Evolutionary conservation across 2,329 filamentous ascomycete genomes (phyloP).

Genomic region (Colletotrichum acutatum): DNA sequence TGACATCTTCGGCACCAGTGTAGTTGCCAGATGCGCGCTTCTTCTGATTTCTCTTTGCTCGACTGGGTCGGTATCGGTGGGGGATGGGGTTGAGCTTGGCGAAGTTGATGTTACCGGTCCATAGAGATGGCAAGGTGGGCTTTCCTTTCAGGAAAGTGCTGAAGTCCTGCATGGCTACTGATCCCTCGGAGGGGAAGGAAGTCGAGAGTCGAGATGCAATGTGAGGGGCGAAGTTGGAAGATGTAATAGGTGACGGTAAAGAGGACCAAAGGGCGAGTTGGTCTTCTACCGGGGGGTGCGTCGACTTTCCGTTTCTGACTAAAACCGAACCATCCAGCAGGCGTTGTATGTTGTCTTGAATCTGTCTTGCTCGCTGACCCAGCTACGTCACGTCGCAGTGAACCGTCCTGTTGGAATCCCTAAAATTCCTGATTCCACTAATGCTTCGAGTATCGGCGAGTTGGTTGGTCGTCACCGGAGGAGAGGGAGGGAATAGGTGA

Average conservation of each 20-base stretch:
- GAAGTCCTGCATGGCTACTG: slow-evolving; percentile 50
- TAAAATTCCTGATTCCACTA: slow-evolving; percentile 1
- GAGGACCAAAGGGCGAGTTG: neutral
- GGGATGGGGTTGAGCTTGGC: slow-evolving; percentile 56
- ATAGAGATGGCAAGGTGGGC: slow-evolving; percentile 50
- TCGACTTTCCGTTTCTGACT: slow-evolving; percentile 20
- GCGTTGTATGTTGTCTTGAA: neutral
- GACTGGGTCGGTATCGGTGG: slow-evolving; percentile 51
- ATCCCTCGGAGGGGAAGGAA: neutral
- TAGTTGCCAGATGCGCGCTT: slow-evolving; percentile 44
- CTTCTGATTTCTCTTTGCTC: slow-evolving; percentile 52
- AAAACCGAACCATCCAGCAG: slow-evolving; percentile 25
- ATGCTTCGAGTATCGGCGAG: neutral
- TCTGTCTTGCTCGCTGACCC: neutral
- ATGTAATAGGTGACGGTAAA: slow-evolving; percentile 2
- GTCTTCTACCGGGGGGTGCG: slow-evolving; percentile 8
- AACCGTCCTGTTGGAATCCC: neutral
- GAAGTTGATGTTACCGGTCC: slow-evolving; percentile 54
- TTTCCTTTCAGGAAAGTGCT: slow-evolving; percentile 51
- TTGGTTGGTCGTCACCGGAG: slow-evolving; percentile 3
- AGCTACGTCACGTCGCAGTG: slow-evolving; percentile 25
- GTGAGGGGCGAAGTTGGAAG: slow-evolving; percentile 3
- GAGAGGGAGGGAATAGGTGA: slow-evolving; percentile 8
- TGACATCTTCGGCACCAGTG: slow-evolving; percentile 68
- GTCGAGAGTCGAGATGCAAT: slow-evolving; percentile 1